Percentiles rank a stretch among this genome's conserved stretches.
Evolutionary conservation across 495 filamentous ascomycete species (phyloP).

Genomic region (Apiosordaria backusii): DNA sequence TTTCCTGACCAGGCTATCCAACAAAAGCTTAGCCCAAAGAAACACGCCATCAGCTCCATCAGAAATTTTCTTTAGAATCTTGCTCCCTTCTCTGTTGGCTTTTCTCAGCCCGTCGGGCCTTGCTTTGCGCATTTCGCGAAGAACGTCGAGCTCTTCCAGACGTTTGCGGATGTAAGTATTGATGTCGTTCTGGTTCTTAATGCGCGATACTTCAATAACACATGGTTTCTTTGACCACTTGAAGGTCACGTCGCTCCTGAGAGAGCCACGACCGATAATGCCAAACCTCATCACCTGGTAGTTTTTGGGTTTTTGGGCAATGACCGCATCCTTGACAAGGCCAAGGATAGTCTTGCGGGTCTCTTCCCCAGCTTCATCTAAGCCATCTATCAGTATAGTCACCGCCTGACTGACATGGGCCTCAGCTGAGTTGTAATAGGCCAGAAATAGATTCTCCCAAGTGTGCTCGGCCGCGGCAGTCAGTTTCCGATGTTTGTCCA

Average conservation of each 20-base stretch:
- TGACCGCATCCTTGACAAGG: neutral
- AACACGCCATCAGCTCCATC: conserved; percentile 18
- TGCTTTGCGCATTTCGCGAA: conserved; percentile 12
- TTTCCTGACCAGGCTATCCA: conserved; percentile 14
- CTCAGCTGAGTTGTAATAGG: neutral
- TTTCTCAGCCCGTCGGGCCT: conserved; percentile 10
- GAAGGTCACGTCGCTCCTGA: neutral
- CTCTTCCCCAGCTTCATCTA: neutral
- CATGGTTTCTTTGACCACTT: neutral
- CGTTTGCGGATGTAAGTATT: conserved; percentile 17
- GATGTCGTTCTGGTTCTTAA: conserved; percentile 13
- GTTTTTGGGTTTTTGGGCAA: neutral
- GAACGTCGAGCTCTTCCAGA: conserved; percentile 13
- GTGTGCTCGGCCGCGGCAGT: neutral
- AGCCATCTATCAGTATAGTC: neutral
- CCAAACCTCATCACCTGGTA: neutral
- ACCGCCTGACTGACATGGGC: neutral
- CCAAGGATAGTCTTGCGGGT: neutral
- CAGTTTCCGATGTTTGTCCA: neutral
- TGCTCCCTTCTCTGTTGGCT: conserved; percentile 12
- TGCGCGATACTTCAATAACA: conserved; percentile 15
- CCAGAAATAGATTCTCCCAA: neutral
- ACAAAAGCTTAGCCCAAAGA: conserved; percentile 16
- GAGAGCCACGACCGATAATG: neutral
- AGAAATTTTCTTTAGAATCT: conserved; percentile 15